Percentiles rank a stretch among this genome's conserved stretches.
Evolutionary conservation across 805 yeast species (phyloP).

Genomic region (Saturnispora ahearnii): DNA sequence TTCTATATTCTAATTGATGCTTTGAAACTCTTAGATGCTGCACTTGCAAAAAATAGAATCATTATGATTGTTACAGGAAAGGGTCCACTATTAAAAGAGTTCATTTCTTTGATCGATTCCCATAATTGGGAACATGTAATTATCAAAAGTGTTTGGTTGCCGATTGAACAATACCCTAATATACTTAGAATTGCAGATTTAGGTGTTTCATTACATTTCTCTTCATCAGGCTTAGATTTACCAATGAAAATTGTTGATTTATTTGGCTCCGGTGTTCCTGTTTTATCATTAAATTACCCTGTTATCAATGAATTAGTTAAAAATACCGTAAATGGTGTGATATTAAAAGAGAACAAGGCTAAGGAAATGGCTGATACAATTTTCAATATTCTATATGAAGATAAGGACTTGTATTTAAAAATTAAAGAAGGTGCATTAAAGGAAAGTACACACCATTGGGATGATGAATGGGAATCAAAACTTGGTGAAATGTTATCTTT

Average conservation of each 20-base stretch:
- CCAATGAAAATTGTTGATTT: slow-evolving; percentile 97
- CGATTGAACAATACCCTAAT: slow-evolving; percentile 69
- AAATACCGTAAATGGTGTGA: slow-evolving; percentile 60
- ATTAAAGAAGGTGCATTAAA: slow-evolving; percentile 59
- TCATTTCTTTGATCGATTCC: slow-evolving; percentile 19
- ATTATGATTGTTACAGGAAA: slow-evolving; percentile 89
- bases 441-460: slow-evolving; percentile 72
- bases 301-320: slow-evolving; percentile 73
- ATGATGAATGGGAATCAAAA: slow-evolving; percentile 55
- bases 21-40: slow-evolving; percentile 46
- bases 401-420: slow-evolving; percentile 20
- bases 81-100: slow-evolving; percentile 67
- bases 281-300: slow-evolving; percentile 63
- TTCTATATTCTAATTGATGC: slow-evolving; percentile 62
- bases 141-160: slow-evolving; percentile 66
- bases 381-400: slow-evolving; percentile 25
- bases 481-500: slow-evolving; percentile 29
- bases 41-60: slow-evolving; percentile 29
- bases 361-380: slow-evolving; percentile 37
- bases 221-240: slow-evolving; percentile 87
- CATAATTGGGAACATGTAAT: slow-evolving; percentile 39
- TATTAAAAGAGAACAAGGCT: slow-evolving; percentile 32
- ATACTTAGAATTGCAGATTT: slow-evolving; percentile 71
- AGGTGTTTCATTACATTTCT: slow-evolving; percentile 83
- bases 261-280: slow-evolving; percentile 95